phyloP scores from a whole-genome alignment of 306 rosid species.

The Rosa rugosa region DNA sequence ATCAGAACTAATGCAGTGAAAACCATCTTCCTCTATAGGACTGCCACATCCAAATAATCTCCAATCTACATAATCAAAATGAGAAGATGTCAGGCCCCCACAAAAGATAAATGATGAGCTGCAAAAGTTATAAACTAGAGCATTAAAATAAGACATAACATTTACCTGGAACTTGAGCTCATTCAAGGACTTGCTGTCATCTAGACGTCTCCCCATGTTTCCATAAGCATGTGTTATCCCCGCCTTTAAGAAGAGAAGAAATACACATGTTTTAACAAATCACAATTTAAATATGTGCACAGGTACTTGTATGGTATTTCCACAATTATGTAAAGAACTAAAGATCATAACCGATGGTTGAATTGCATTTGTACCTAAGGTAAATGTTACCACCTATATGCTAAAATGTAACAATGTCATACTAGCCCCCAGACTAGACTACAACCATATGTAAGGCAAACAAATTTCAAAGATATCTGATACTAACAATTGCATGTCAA shows the following conservation, averaged over 20 bases:
- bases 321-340: not conserved
- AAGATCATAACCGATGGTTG: not conserved
- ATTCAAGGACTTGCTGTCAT: slow-evolving; percentile 45
- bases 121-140: not conserved
- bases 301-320: not conserved
- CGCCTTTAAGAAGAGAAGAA: slow-evolving; percentile 25
- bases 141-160: not conserved
- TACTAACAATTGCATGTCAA: not conserved
- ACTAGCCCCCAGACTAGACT: not conserved
- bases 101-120: not conserved
- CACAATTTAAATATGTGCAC: not conserved
- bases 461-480: not conserved
- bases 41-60: slow-evolving; percentile 60
- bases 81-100: slow-evolving; percentile 11
- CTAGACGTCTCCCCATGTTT: slow-evolving; percentile 38
- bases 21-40: slow-evolving; percentile 29
- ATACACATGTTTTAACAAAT: not conserved
- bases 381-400: not conserved
- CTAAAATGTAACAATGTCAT: not conserved
- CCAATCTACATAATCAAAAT: slow-evolving; percentile 42
- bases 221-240: slow-evolving; percentile 46
- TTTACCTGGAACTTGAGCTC: slow-evolving; percentile 50
- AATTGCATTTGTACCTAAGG: not conserved
- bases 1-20: not conserved
- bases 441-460: not conserved